Conservation (phyloP, 2,329 filamentous ascomycete genomes). For the Orbilia javanica region DNA sequence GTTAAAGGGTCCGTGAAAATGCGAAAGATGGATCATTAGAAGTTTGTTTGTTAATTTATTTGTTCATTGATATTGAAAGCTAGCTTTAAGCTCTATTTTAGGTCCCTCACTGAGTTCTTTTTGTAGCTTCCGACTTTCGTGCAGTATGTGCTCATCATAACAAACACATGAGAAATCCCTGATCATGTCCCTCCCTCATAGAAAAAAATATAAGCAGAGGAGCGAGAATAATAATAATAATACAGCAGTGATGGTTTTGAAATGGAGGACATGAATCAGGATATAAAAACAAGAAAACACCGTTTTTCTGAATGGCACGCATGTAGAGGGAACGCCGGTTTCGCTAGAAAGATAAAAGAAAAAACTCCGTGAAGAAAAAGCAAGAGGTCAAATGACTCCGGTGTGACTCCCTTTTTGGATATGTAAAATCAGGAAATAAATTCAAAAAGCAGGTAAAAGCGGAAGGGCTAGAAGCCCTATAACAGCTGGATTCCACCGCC, state of each 20-base stretch:
- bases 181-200: slow-evolving; percentile 40
- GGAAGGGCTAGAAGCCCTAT: not conserved
- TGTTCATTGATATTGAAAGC: slow-evolving; percentile 13
- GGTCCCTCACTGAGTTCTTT: slow-evolving; percentile 3
- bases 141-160: slow-evolving; percentile 56
- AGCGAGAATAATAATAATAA: slow-evolving; percentile 48
- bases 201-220: slow-evolving; percentile 21
- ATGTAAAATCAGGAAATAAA: slow-evolving; percentile 36
- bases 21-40: slow-evolving; percentile 1
- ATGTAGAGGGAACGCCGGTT: slow-evolving; percentile 40
- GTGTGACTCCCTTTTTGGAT: slow-evolving; percentile 54
- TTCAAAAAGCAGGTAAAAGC: slow-evolving; percentile 7
- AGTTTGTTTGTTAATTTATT: slow-evolving; percentile 33
- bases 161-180: slow-evolving; percentile 24
- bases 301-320: slow-evolving; percentile 36
- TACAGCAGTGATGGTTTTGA: slow-evolving; percentile 21
- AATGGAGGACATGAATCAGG: slow-evolving; percentile 22
- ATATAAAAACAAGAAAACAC: slow-evolving; percentile 44
- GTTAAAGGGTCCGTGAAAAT: slow-evolving; percentile 6
- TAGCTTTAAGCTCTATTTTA: slow-evolving; percentile 30
- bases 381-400: slow-evolving; percentile 56
- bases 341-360: slow-evolving; percentile 44
- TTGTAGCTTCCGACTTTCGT: slow-evolving; percentile 41
- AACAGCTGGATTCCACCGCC: slow-evolving; percentile 27
- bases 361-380: slow-evolving; percentile 42